Base-by-base conservation (phyloP, 2,329 filamentous ascomycete species). In the Claviceps fusiformis region DNA sequence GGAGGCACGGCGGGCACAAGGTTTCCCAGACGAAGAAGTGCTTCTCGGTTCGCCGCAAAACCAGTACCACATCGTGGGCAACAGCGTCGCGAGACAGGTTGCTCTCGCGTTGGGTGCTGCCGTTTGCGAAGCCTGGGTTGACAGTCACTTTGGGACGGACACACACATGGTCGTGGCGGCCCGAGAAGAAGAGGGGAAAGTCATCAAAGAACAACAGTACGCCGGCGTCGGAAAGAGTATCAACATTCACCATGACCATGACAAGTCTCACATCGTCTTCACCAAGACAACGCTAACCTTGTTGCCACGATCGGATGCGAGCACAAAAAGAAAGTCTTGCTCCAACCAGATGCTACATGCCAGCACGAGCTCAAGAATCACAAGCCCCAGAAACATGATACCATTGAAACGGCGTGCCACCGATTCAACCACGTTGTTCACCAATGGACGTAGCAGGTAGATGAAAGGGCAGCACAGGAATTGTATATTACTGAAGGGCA, bases 1-100 rank as follows among this genome's bases (percentile, higher is more conserved):
- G 71, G 89, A 93, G 65, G 79, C 75, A 0, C 71, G 85, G 1
- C 73, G 86, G 1, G 84, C 88, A 92, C 88, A 93, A 65, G 85
- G 86, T 0, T 82, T 86, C 45, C 80, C 75, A 0, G 86, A 92
- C 55, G 59, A 82, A 6, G 88, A 92, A 56, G 76, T 91, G 0
- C 65, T 95, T 0, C 66, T 91, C 1, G 87, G 87, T 0, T 62
- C 54, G 0, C 65, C 75, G 0, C 10, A 43, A 0, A 70, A 82
- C 1, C 83, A 88, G 63, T 83, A 79, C 70, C 78, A 75, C 54
- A 80, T 88, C 24, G 73, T 91, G 0, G 89, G 89, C 0, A 95
- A 95, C 65, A 87, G 83, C 33, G 88, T 95, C 0, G 80, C 87
- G 3, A 73, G 87, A 9, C 78, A 81, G 29, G 78, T 88, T 1